Percentiles rank a stretch among this genome's conserved stretches.
These are phyloP conservation scores for Geotrichum fermentans DNA, from an alignment of 1,139 yeast genomes.

Conservation along the genomic window DNA sequence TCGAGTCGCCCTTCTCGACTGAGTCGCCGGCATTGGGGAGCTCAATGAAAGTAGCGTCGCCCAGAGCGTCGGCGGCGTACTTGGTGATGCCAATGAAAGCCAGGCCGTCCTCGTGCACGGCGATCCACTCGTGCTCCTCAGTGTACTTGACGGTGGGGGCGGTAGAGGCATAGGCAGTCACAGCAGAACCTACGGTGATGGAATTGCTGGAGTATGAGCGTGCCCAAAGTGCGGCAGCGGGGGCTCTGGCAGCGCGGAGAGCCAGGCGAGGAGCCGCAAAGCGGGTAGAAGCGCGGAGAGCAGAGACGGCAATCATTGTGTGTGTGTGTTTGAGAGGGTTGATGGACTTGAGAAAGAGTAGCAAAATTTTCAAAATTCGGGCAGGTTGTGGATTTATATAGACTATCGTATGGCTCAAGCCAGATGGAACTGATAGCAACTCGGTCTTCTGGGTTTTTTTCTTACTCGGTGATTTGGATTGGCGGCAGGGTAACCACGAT, in stretches of 20 bases:
- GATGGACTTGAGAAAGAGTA: not conserved
- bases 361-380: not conserved
- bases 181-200: slow-evolving; percentile 50
- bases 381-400: not conserved
- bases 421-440: too few species aligned
- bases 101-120: slow-evolving; percentile 73
- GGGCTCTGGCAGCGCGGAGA: slow-evolving; percentile 23
- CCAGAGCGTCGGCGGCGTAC: slow-evolving; percentile 96
- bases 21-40: slow-evolving; percentile 70
- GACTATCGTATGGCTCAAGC: too few species aligned
- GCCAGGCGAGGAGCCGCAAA: slow-evolving; percentile 10
- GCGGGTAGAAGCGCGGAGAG: slow-evolving; percentile 16
- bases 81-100: slow-evolving; percentile 86
- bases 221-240: not conserved
- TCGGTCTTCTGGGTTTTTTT: not conserved
- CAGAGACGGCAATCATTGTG: slow-evolving; percentile 16
- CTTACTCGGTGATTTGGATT: slow-evolving; percentile 1
- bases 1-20: slow-evolving; percentile 69
- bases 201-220: slow-evolving; percentile 37
- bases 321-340: not conserved
- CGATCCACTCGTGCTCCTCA: slow-evolving; percentile 93
- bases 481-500: not conserved
- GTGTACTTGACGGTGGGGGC: slow-evolving; percentile 58
- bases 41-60: slow-evolving; percentile 93
- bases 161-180: slow-evolving; percentile 45